Evolutionary conservation across 352 stramenopile genomes (phyloP).

Genomic region (Phytopythium sindhum): DNA sequence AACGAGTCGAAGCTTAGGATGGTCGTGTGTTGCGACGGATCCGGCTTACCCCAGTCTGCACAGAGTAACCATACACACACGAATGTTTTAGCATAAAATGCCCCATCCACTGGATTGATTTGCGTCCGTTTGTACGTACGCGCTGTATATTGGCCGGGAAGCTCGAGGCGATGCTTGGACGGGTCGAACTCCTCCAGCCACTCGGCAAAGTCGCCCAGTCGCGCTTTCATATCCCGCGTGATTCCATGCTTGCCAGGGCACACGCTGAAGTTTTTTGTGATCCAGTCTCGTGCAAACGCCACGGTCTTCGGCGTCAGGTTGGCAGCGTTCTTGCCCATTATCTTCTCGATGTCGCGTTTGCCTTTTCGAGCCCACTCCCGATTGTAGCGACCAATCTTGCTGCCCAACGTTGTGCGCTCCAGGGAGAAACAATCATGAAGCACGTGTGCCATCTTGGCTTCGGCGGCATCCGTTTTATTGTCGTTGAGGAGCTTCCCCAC

Average conservation of each 20-base stretch:
- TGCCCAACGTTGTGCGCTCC: constrained; percentile 44
- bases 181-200: constrained; percentile 86
- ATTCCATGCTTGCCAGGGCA: constrained; percentile 66
- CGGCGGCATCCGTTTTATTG: constrained; percentile 29
- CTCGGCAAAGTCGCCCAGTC: constrained; percentile 79
- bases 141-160: constrained; percentile 77
- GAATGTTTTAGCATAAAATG: not conserved
- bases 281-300: constrained; percentile 57
- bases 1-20: constrained; percentile 76
- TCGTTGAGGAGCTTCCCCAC: constrained; percentile 62
- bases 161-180: constrained; percentile 55
- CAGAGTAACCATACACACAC: constrained; percentile 1
- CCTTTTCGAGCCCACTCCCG: constrained; percentile 57
- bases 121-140: constrained; percentile 28
- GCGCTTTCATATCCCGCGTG: constrained; percentile 76
- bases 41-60: constrained; percentile 69
- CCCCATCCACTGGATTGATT: not conserved
- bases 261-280: constrained; percentile 69
- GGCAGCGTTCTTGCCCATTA: constrained; percentile 60
- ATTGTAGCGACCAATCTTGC: constrained; percentile 75
- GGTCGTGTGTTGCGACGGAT: constrained; percentile 53
- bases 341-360: constrained; percentile 62
- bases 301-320: constrained; percentile 58
- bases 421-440: constrained; percentile 65
- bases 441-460: constrained; percentile 30